Evolutionary conservation across 805 yeast species (phyloP).

Genomic region (Nakazawaea wyomingensis): DNA sequence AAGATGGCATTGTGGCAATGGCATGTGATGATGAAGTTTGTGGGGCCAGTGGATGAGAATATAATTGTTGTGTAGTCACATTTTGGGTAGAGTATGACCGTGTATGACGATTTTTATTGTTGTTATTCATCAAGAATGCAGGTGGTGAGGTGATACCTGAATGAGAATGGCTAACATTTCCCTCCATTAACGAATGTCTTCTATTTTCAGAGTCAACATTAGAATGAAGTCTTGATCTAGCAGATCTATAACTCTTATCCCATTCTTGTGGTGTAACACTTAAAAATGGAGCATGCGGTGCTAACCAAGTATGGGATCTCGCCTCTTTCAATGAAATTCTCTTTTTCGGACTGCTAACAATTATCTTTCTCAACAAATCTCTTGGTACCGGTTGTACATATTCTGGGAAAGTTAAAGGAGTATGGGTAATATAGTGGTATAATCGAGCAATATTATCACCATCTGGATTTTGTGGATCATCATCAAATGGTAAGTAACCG

Average conservation of each 20-base stretch:
- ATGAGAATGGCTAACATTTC: slow-evolving; percentile 17
- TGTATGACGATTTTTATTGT: slow-evolving; percentile 21
- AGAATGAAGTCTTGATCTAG: slow-evolving; percentile 23
- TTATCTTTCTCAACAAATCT: slow-evolving; percentile 78
- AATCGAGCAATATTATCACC: slow-evolving; percentile 89
- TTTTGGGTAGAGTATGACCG: slow-evolving; percentile 36
- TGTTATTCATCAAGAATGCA: slow-evolving; percentile 28
- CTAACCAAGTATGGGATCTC: slow-evolving; percentile 81
- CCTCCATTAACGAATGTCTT: slow-evolving; percentile 39
- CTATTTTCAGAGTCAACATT: slow-evolving; percentile 20
- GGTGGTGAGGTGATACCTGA: slow-evolving; percentile 31
- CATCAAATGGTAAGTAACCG: slow-evolving; percentile 96
- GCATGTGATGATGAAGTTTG: slow-evolving; percentile 64
- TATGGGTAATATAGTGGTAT: slow-evolving; percentile 85
- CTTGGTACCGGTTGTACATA: slow-evolving; percentile 87
- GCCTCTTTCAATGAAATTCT: slow-evolving; percentile 68
- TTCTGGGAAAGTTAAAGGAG: slow-evolving; percentile 93
- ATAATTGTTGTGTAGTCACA: slow-evolving; percentile 27
- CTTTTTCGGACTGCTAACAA: slow-evolving; percentile 78
- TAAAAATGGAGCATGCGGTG: slow-evolving; percentile 77
- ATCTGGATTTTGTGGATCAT: slow-evolving; percentile 94
- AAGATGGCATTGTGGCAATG: slow-evolving; percentile 39
- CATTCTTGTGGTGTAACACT: slow-evolving; percentile 86
- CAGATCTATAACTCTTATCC: slow-evolving; percentile 59
- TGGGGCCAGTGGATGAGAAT: slow-evolving; percentile 58